Evolutionary conservation across 768 basidiomycete genomes (phyloP).

Genomic region (Trametes punicea): DNA sequence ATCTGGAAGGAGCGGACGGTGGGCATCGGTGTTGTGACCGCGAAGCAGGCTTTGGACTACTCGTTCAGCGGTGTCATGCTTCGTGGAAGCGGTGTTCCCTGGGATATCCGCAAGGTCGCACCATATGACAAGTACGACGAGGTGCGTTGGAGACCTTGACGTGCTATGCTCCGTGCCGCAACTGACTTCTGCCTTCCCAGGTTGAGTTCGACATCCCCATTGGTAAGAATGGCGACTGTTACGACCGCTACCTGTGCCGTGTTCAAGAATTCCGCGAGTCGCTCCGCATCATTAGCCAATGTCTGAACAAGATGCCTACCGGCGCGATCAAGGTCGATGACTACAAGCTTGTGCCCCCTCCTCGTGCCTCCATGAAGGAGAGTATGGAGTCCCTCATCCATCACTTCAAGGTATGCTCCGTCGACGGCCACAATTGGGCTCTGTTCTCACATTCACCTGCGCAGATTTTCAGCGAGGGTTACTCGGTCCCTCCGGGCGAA

Average conservation of each 20-base stretch:
- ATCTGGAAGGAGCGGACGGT: slow-evolving; percentile 97
- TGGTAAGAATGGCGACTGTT: slow-evolving; percentile 96
- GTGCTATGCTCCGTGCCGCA: neutral
- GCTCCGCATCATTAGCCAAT: slow-evolving; percentile 85
- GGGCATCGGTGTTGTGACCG: slow-evolving; percentile 86
- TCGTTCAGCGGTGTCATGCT: slow-evolving; percentile 97
- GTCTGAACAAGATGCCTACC: slow-evolving; percentile 94
- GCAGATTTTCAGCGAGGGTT: slow-evolving; percentile 94
- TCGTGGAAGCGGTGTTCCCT: slow-evolving; percentile 87
- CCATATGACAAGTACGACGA: slow-evolving; percentile 98
- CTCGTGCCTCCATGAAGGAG: slow-evolving; percentile 98
- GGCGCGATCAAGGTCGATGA: slow-evolving; percentile 95
- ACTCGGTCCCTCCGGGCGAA: slow-evolving; percentile 93
- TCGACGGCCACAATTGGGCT: neutral
- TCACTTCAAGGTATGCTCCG: slow-evolving; percentile 80
- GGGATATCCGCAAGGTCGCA: slow-evolving; percentile 89
- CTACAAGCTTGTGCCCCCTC: slow-evolving; percentile 95
- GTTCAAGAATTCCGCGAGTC: slow-evolving; percentile 98
- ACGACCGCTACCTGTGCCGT: slow-evolving; percentile 95
- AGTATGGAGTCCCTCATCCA: slow-evolving; percentile 98
- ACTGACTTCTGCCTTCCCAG: slow-evolving; percentile 32
- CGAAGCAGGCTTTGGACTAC: slow-evolving; percentile 89
- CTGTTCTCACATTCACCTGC: slow-evolving; percentile 9
- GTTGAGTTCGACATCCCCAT: slow-evolving; percentile 98
- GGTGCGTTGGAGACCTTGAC: slow-evolving; percentile 38